Evolutionary conservation across 2,329 filamentous ascomycete genomes (phyloP), one percentile per base, ranked within the genome.

Genomic region (Blumeria graminis): DNA sequence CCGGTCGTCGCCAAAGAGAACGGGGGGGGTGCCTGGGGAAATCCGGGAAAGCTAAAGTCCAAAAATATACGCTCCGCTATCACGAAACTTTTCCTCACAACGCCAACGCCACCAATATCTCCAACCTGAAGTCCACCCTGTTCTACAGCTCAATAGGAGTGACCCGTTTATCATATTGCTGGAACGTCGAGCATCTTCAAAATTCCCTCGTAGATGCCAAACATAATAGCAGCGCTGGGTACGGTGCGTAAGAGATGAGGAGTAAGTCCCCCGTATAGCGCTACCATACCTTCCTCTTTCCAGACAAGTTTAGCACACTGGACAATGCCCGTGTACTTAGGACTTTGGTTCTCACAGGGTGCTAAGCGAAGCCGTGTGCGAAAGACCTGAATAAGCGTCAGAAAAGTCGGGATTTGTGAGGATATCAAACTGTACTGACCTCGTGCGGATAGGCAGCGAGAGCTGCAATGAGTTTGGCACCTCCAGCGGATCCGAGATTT

Each of bases 221-320:
- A 94, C 85, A 94, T 95, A 68, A 96, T 94, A 62, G 86, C 88
- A 7, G 90, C 88, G 62, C 85, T 92, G 1, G 90, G 90, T 6
- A 95, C 89, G 6, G 89, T 89, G 59, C 89, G 77, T 69, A 95
- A 78, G 64, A 96, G 78, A 67, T 96, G 90, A 51, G 90, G 88
- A 13, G 89, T 93, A 64, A 96, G 74, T 16, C 89, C 89, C 57
- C 90, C 89, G 66, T 95, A 96, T 59, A 96, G 73, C 35, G 83
- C 85, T 51, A 81, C 78, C 69, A 94, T 75, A 52, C 89, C 87
- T 68, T 95, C 90, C 65, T 95, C 87, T 65, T 82, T 84, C 76
- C 81, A 90, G 48, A 95, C 83, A 16, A 87, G 76, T 67, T 80
- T 80, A 73, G 95, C 94, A 71, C 88, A 94, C 68, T 94, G 89